These are phyloP conservation scores for Novakomyces olei DNA, from an alignment of 805 yeast genomes.

Conservation along the genomic window DNA sequence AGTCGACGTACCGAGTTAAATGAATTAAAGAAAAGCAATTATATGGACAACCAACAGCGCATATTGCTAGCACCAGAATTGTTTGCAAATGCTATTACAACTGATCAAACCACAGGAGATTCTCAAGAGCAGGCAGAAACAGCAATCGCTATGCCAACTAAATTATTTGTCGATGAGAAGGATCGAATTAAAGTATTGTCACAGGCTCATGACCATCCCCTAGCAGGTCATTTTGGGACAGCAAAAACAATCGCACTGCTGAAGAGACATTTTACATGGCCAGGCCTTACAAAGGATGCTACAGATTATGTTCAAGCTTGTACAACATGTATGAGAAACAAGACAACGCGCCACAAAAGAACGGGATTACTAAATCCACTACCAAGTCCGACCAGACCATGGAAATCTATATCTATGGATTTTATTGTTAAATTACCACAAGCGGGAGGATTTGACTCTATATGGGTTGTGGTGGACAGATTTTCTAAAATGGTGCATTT, in stretches of 20 bases:
- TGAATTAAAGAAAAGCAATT: neutral
- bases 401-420: constrained; percentile 8
- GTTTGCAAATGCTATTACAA: neutral
- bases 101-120: neutral
- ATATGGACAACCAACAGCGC: neutral
- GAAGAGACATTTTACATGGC: constrained; percentile 4
- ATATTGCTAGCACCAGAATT: neutral
- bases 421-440: constrained; percentile 9
- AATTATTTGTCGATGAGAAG: neutral
- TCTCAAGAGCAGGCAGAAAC: neutral
- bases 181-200: neutral
- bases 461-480: constrained; percentile 10
- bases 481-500: constrained; percentile 11
- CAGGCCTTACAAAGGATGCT: constrained; percentile 4
- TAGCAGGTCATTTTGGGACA: constrained; percentile 3
- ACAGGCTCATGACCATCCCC: constrained; percentile 1
- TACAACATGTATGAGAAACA: constrained; percentile 6
- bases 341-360: constrained; percentile 2
- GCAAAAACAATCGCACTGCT: constrained; percentile 2
- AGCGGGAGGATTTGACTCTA: constrained; percentile 5
- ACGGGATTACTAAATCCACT: constrained; percentile 7
- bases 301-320: constrained; percentile 6
- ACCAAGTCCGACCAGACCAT: constrained; percentile 6
- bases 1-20: neutral
- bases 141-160: too few relatives aligned